Percentiles rank a stretch among this genome's conserved stretches.
Evolutionary conservation across 2,329 filamentous ascomycete genomes (phyloP).

Genomic region (Arthrobotrys pseudoclavata): DNA sequence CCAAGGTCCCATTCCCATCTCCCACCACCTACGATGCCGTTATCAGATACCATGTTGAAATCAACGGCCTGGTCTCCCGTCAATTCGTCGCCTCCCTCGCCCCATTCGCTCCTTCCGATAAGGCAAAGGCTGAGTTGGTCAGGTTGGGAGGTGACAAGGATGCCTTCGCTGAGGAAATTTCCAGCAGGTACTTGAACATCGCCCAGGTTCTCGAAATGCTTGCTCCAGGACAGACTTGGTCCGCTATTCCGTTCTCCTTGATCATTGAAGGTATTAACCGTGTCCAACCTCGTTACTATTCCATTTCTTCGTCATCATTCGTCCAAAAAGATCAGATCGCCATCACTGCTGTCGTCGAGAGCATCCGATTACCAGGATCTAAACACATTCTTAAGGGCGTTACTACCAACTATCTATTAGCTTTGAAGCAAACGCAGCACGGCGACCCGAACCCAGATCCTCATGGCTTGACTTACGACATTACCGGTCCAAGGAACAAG

Average conservation of each 20-base stretch:
- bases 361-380: slow-evolving; percentile 80
- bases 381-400: slow-evolving; percentile 89
- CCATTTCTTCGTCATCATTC: slow-evolving; percentile 95
- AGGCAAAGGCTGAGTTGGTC: slow-evolving; percentile 86
- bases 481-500: slow-evolving; percentile 92
- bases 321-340: slow-evolving; percentile 96
- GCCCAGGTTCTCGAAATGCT: slow-evolving; percentile 83
- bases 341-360: slow-evolving; percentile 94
- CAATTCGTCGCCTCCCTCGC: slow-evolving; percentile 91
- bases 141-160: slow-evolving; percentile 93
- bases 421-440: slow-evolving; percentile 96
- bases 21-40: slow-evolving; percentile 97
- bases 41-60: slow-evolving; percentile 95
- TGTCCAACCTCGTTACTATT: slow-evolving; percentile 98
- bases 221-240: slow-evolving; percentile 81
- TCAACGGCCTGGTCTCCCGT: slow-evolving; percentile 93
- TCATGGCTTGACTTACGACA: slow-evolving; percentile 86
- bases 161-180: slow-evolving; percentile 90
- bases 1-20: slow-evolving; percentile 96
- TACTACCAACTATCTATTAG: slow-evolving; percentile 94
- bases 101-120: slow-evolving; percentile 88
- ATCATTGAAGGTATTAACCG: slow-evolving; percentile 94
- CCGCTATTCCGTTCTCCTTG: slow-evolving; percentile 89
- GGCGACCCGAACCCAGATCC: slow-evolving; percentile 84
- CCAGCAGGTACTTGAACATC: slow-evolving; percentile 87